phyloP scores from a whole-genome alignment of 2,329 filamentous ascomycete genomes.

The Hymenoscyphus occultus region DNA sequence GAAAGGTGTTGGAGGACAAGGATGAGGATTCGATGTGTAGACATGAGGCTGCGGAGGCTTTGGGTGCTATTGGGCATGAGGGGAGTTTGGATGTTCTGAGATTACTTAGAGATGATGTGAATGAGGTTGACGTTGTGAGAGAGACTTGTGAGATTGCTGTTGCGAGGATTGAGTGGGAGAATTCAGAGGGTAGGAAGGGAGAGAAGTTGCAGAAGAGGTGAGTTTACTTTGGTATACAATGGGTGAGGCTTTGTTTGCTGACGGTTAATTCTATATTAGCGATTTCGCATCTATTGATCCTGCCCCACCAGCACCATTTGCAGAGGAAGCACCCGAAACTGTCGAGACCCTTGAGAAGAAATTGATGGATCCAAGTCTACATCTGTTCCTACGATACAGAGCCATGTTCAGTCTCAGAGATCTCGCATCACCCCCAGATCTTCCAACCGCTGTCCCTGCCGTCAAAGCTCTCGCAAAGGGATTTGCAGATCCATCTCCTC shows the following conservation, averaged over 20 bases:
- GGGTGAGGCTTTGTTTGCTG: slow-evolving; percentile 15
- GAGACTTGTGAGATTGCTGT: slow-evolving; percentile 98
- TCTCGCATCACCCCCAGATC: slow-evolving; percentile 86
- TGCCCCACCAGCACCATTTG: slow-evolving; percentile 87
- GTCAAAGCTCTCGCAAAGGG: slow-evolving; percentile 82
- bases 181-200: slow-evolving; percentile 64
- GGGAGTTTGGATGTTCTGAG: slow-evolving; percentile 72
- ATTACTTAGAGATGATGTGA: slow-evolving; percentile 68
- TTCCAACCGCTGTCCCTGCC: slow-evolving; percentile 85
- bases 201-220: slow-evolving; percentile 84
- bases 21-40: slow-evolving; percentile 92
- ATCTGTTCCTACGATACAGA: slow-evolving; percentile 89
- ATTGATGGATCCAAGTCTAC: slow-evolving; percentile 73
- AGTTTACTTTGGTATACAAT: slow-evolving; percentile 26
- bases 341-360: slow-evolving; percentile 73
- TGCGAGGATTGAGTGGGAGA: slow-evolving; percentile 90
- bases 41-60: slow-evolving; percentile 92
- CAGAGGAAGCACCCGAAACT: slow-evolving; percentile 63
- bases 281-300: slow-evolving; percentile 96
- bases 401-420: slow-evolving; percentile 98
- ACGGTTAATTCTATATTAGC: slow-evolving; percentile 46
- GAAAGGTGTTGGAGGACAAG: slow-evolving; percentile 70
- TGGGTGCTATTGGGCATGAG: slow-evolving; percentile 79
- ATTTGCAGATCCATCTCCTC: slow-evolving; percentile 78
- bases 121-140: slow-evolving; percentile 76